Base-by-base conservation (phyloP, 2,329 filamentous ascomycete species). In the Fusarium lyarnte region DNA sequence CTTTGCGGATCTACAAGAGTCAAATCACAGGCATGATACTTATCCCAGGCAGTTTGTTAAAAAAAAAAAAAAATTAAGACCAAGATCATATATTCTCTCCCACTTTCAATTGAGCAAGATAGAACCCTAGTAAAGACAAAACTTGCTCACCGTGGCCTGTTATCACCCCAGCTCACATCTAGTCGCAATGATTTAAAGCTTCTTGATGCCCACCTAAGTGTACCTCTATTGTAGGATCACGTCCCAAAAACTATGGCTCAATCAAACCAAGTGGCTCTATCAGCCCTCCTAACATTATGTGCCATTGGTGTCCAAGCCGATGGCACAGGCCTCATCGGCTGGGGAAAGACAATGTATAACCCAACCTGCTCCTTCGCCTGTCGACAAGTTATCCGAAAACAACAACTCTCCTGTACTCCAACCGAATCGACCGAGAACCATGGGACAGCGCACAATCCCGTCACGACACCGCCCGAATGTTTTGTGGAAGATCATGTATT, bases 301-400 rank as follows among this genome's bases (percentile, higher is more conserved):
- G n/a, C 25, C 25, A 46, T 45, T 27, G 51, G 39, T 8, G 33
- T 58, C 6, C 27, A 62, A 46, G 51, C 66, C 17, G 76, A 77
- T 21, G 77, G 77, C 5, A 61, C 52, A 8, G 81, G 81, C 39
- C 62, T 82, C 23, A 79, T 83, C 38, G 81, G 81, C 54, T 78
- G 76, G 64, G 81, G 81, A 17, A 82, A 81, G 59, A 78, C 74
- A 0, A 78, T 83, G 70, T 71, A 61, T 70, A 58, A 81, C 14
- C 81, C 81, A 14, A 69, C 78, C 2, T 83, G 81, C 64, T 77
- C 80, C 2, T 82, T 80, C 41, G 79, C 80, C 9, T 82, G 81
- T 36, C 80, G 81, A 14, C 67, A 64, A 23, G 74, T 80, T 39
- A 60, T 82, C 51, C 62, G 66, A 47, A 69, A 63, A 17, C 76